A percentile compares a stretch with the other conserved stretches of the same genome.
Conservation (phyloP, 257 asterid species). For the Nemophila menziesii region DNA sequence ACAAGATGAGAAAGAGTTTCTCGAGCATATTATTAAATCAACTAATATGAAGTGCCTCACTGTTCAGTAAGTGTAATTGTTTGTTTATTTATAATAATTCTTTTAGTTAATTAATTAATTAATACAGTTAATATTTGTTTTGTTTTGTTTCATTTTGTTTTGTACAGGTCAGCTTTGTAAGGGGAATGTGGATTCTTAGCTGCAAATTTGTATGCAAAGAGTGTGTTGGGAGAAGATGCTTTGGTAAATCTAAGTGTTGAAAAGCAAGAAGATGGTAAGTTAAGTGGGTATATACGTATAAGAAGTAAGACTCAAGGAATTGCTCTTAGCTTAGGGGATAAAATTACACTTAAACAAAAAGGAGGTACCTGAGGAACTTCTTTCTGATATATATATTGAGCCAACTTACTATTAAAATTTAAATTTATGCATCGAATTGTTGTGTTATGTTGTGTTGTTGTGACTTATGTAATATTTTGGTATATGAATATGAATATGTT, state of each 20-base stretch:
- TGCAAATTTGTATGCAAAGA: slow-evolving; percentile 92
- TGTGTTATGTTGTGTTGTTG: no score
- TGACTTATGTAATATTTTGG: no score
- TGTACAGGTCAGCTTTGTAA: slow-evolving; percentile 81
- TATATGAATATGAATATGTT: no score
- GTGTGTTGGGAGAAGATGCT: slow-evolving; percentile 98
- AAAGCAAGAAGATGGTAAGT: slow-evolving; percentile 78
- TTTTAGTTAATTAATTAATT: neutral
- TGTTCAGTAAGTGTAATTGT: slow-evolving; percentile 71
- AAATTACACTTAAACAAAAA: slow-evolving; percentile 94
- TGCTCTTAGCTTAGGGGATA: slow-evolving; percentile 99
- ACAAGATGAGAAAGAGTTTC: slow-evolving; percentile 82
- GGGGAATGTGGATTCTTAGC: slow-evolving; percentile 97
- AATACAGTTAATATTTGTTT: no score
- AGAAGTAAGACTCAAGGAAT: slow-evolving; percentile 99
- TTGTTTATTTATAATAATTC: neutral
- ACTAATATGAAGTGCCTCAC: slow-evolving; percentile 99
- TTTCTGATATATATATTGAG: no score
- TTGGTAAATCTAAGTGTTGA: slow-evolving; percentile 90
- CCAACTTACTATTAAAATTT: no score
- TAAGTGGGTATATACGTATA: slow-evolving; percentile 90
- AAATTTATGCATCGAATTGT: no score
- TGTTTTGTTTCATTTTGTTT: neutral
- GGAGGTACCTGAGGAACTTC: slow-evolving; percentile 65
- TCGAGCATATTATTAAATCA: slow-evolving; percentile 80